phyloP scores from a whole-genome alignment of 2,329 filamentous ascomycete genomes.

The Dactylellina cionopaga region DNA sequence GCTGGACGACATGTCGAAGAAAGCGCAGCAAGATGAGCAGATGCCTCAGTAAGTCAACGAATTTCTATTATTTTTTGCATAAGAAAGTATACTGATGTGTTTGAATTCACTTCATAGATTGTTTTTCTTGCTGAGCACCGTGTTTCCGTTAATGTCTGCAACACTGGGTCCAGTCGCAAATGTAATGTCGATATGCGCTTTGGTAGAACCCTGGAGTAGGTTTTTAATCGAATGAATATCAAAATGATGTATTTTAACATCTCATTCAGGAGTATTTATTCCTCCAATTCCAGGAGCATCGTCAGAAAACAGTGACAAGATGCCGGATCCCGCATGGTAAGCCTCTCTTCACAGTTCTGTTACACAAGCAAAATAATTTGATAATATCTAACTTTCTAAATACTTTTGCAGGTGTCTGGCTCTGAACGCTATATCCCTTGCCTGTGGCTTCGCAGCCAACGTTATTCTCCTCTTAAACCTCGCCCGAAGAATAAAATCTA shows the following conservation, averaged over 20 bases:
- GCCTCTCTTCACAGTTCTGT: slow-evolving; percentile 34
- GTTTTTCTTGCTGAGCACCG: slow-evolving; percentile 58
- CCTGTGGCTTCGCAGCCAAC: slow-evolving; percentile 80
- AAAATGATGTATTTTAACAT: background rate
- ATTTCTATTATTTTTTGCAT: background rate
- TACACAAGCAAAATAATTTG: background rate
- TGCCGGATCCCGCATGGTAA: slow-evolving; percentile 77
- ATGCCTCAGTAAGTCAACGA: slow-evolving; percentile 27
- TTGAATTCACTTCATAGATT: slow-evolving; percentile 2
- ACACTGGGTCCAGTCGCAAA: slow-evolving; percentile 87
- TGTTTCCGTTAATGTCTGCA: slow-evolving; percentile 80
- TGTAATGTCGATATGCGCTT: slow-evolving; percentile 83
- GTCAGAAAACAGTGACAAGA: slow-evolving; percentile 68
- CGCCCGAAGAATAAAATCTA: slow-evolving; percentile 80
- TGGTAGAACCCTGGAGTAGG: slow-evolving; percentile 82
- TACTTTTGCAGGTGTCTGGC: slow-evolving; percentile 70
- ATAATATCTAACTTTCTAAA: background rate
- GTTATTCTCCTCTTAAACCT: slow-evolving; percentile 87
- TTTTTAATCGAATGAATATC: slow-evolving; percentile 55
- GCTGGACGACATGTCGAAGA: slow-evolving; percentile 19
- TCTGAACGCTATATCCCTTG: slow-evolving; percentile 81
- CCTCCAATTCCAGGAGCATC: slow-evolving; percentile 62
- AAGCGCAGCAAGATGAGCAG: slow-evolving; percentile 33
- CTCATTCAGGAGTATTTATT: slow-evolving; percentile 54
- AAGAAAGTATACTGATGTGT: background rate